phyloP scores from a whole-genome alignment of 2,329 filamentous ascomycete species.

The Arthrobotrys conoides region DNA sequence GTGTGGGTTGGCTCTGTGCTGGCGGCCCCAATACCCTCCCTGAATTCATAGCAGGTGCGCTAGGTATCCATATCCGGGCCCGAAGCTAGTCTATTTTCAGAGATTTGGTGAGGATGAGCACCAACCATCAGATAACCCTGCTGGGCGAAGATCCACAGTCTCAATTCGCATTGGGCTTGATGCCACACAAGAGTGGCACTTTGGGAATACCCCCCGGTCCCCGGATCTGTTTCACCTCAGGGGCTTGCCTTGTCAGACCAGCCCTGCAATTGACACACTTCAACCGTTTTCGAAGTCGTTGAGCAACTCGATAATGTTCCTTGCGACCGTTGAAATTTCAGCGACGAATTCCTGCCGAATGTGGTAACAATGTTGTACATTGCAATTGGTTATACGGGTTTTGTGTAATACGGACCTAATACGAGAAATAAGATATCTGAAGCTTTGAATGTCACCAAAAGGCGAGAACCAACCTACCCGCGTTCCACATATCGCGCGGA shows the following conservation, averaged over 20 bases:
- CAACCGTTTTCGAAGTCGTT: constrained; percentile 20
- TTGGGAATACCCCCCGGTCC: constrained; percentile 28
- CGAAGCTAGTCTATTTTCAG: constrained; percentile 40
- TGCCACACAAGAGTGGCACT: constrained; percentile 14
- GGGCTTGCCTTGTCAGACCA: constrained; percentile 20
- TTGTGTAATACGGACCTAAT: background rate
- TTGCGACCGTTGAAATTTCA: constrained; percentile 18
- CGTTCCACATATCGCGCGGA: background rate
- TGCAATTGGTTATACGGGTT: no score
- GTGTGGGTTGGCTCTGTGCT: background rate
- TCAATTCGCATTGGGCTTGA: constrained; percentile 22
- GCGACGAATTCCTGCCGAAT: background rate
- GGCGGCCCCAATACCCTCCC: background rate
- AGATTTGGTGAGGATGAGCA: constrained; percentile 7
- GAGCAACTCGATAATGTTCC: background rate
- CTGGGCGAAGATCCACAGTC: constrained; percentile 28
- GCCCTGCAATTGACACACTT: constrained; percentile 21
- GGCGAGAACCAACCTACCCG: constrained; percentile 11
- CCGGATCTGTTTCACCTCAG: constrained; percentile 35
- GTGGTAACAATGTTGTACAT: background rate
- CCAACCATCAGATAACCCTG: constrained; percentile 31
- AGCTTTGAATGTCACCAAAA: constrained; percentile 15
- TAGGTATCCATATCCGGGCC: constrained; percentile 50
- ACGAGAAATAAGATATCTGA: constrained; percentile 8
- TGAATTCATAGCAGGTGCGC: constrained; percentile 36